Percentiles rank a stretch among this genome's conserved stretches.
Evolutionary conservation across 2,329 filamentous ascomycete species (phyloP).

Genomic region (Scedosporium dehoogii): DNA sequence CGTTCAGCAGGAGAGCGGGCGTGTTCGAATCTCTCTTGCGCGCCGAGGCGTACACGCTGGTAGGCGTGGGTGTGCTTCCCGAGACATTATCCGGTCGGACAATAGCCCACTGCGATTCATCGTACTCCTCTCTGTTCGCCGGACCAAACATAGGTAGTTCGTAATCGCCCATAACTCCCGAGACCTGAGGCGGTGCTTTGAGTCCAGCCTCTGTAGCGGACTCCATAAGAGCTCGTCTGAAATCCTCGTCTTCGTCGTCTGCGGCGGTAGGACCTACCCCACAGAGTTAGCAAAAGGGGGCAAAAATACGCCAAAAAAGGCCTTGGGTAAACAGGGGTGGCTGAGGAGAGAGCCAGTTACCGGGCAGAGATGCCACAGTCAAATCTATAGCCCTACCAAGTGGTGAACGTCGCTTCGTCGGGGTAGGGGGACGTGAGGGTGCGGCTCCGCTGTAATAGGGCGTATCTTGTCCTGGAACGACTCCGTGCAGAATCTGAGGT

Average conservation of each 20-base stretch:
- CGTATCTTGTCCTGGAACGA: conserved; percentile 22
- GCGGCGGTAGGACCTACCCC: conserved; percentile 9
- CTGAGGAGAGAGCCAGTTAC: conserved; percentile 18
- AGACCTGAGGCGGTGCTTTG: conserved; percentile 33
- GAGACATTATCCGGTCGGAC: conserved; percentile 27
- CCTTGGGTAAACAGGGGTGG: background rate
- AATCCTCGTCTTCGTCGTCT: conserved; percentile 41
- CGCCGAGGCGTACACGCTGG: conserved; percentile 19
- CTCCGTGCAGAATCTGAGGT: conserved; percentile 29
- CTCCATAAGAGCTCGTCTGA: conserved; percentile 45
- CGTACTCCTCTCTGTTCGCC: conserved; percentile 45
- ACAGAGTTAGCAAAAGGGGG: conserved; percentile 8
- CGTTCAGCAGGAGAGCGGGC: conserved; percentile 42
- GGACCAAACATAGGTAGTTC: conserved; percentile 39
- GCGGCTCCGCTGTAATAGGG: conserved; percentile 29
- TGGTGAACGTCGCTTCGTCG: conserved; percentile 47
- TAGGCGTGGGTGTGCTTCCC: conserved; percentile 7
- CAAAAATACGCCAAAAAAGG: background rate
- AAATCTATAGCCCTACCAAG: conserved; percentile 41
- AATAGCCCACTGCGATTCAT: conserved; percentile 49
- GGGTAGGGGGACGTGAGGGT: conserved; percentile 53
- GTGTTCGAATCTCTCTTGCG: conserved; percentile 17
- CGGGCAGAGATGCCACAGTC: conserved; percentile 29
- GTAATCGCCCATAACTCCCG: conserved; percentile 33
- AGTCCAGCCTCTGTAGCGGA: conserved; percentile 44